Conservation (phyloP, 805 yeast species). For the Pachysolen tannophilus region DNA sequence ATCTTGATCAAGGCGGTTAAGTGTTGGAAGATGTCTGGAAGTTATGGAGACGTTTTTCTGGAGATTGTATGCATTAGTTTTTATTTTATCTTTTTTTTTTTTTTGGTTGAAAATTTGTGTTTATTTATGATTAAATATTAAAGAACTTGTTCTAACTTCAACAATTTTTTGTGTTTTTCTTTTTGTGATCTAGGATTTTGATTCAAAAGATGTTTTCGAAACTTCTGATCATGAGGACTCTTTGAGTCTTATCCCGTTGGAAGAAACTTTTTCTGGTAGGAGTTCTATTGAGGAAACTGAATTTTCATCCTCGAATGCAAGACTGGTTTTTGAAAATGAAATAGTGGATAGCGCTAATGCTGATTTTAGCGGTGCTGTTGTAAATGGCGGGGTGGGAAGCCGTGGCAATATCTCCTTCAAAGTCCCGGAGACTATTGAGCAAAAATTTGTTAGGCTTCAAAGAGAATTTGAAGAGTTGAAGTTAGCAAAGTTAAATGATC, state of each 20-base stretch:
- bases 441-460: conserved; percentile 9
- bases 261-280: conserved; percentile 1
- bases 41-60: no score
- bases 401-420: background rate
- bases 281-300: conserved; percentile 6
- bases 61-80: no score
- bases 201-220: conserved; percentile 8
- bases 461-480: conserved; percentile 10
- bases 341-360: conserved; percentile 1
- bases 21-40: no score
- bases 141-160: no score
- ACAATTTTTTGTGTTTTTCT: no score
- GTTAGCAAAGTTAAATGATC: background rate
- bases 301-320: background rate
- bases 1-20: no score
- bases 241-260: no score
- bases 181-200: conserved; percentile 3
- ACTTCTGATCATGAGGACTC: conserved; percentile 9
- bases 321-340: conserved; percentile 7
- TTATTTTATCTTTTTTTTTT: no score
- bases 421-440: conserved; percentile 3
- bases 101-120: no score
- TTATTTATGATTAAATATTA: no score
- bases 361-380: conserved; percentile 6
- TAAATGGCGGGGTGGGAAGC: background rate